Base-by-base conservation (phyloP, 2,329 filamentous ascomycete species). In the Aspergillus fructus region DNA sequence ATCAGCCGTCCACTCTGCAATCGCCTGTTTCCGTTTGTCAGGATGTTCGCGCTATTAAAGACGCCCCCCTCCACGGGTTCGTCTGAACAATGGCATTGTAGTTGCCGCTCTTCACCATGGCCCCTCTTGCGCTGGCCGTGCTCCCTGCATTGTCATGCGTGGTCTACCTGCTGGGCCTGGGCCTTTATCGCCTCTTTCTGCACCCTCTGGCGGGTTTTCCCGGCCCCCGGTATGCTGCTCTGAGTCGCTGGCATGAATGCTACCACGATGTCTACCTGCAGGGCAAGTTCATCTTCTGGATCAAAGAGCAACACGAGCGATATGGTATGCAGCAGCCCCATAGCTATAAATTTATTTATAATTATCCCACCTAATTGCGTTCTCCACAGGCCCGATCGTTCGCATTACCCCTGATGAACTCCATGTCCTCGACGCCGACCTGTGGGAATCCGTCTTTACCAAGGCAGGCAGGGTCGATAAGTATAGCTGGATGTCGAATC, bases 91-190 rank as follows among this genome's bases (percentile, higher is more conserved):
- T 19, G 17, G 17, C 17, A 19, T 19, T 19, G 17, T 19, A 19
- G 17, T 19, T 19, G 17, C 17, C 17, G 17, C 17, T 19, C 17
- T 19, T 23, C 23, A 24, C 21, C 21, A 45, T 45, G 42, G 21
- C 21, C 9, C 11, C 19, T 19, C 12, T 27, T 12, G 11, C n/a
- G 6, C 11, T 13, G 13, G 42, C 42, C 9, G 12, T 12, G 13
- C 9, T 90, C 81, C 9, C 34, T 13, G 23, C n/a, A 21, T 3
- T 27, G 7, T 15, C 39, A 30, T 33, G 19, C 11, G 4, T 34
- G 6, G 46, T 51, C 5, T 59, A 55, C 13, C 17, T 40, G 3
- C n/a, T 59, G 17, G 58, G 39, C 2, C 39, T 59, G 11, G 58
- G 17, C 11, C 7, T 50, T 9, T 62, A 62, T 46, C 59, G 60